These are phyloP conservation scores for Fraxinus anomala DNA, from an alignment of 257 asterid species.

Conservation along the genomic window DNA sequence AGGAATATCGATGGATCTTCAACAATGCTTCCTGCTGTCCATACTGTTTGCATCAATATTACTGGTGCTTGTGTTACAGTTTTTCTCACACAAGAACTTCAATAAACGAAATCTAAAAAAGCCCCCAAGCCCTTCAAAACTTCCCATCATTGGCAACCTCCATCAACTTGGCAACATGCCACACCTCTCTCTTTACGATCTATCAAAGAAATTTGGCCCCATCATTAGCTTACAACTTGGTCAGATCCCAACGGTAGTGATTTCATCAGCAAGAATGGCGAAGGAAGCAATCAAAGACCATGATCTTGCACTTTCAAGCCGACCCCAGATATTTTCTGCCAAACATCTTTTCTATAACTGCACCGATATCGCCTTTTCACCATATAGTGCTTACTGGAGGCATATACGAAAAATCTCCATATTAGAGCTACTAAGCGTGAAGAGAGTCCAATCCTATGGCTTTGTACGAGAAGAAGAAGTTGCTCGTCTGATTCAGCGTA, in stretches of 20 bases:
- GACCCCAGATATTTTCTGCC: constrained; percentile 55
- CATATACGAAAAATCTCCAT: constrained; percentile 44
- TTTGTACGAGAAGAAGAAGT: constrained; percentile 52
- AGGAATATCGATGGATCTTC: constrained; percentile 26
- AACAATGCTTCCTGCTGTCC: constrained; percentile 2
- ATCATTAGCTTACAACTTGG: constrained; percentile 55
- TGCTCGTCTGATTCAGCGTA: constrained; percentile 37
- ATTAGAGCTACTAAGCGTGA: constrained; percentile 44
- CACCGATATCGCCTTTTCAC: constrained; percentile 51
- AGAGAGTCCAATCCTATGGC: constrained; percentile 45
- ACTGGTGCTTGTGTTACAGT: not conserved
- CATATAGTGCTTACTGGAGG: constrained; percentile 58
- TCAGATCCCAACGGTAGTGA: constrained; percentile 45
- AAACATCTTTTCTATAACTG: constrained; percentile 53
- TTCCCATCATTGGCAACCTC: constrained; percentile 65
- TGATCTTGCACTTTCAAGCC: constrained; percentile 50
- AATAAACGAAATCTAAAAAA: constrained; percentile 17
- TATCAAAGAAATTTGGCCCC: constrained; percentile 49
- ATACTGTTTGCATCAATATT: constrained; percentile 23
- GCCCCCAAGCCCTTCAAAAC: constrained; percentile 54
- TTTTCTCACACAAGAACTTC: constrained; percentile 16
- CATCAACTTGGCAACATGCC: constrained; percentile 56
- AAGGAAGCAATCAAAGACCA: constrained; percentile 48
- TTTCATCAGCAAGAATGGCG: constrained; percentile 55
- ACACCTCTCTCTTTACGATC: constrained; percentile 45